Evolutionary conservation across 164 flowering plant species (phyloP), one percentile per base, ranked within the genome.

Genomic region (Stephania yunnanensis): DNA sequence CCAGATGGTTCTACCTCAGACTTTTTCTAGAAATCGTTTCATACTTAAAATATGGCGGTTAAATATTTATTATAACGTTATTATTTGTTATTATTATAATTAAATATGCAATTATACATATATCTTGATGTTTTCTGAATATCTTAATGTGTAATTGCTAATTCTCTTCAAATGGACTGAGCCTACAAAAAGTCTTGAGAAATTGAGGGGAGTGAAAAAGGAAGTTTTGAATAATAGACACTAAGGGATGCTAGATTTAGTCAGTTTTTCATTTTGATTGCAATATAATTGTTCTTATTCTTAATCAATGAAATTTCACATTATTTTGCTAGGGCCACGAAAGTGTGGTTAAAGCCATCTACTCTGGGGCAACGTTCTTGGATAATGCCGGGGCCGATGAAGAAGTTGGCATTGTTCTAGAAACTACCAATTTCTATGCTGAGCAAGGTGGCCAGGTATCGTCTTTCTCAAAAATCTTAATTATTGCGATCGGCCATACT

Each of bases 361-460:
- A 91, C 83, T 84, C 86, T 69, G 98, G 98, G 65, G 67, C 83
- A 61, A 87, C 87, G 52, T 94, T 87, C 78, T n/a, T 89, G 81
- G 90, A 88, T 74, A 83, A 81, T 83, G 84, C 79, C 69, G 70
- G 68, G 61, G 78, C 83, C 80, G 88, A 85, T 55, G 81, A 73
- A 74, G 95, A 92, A 82, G 89, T 90, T 84, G 98, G 97, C 75
- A 71, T 96, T 68, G 80, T 96, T 76, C 80, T 94, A 71, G 93
- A 87, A 68, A 86, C 84, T 53, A 89, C 98, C 10, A 89, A 89
- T 77, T 96, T 94, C 84, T 96, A 96, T 87, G 97, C 96, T 82
- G 98, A 96, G 84, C 98, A 96, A 89, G 98, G 98, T 89, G 98
- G 98, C 76, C 98, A 93, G 99, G 99, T 96, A 86, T 12, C 13